Conservation (phyloP, 2,329 filamentous ascomycete species). For the Xylariaceae sp. region DNA sequence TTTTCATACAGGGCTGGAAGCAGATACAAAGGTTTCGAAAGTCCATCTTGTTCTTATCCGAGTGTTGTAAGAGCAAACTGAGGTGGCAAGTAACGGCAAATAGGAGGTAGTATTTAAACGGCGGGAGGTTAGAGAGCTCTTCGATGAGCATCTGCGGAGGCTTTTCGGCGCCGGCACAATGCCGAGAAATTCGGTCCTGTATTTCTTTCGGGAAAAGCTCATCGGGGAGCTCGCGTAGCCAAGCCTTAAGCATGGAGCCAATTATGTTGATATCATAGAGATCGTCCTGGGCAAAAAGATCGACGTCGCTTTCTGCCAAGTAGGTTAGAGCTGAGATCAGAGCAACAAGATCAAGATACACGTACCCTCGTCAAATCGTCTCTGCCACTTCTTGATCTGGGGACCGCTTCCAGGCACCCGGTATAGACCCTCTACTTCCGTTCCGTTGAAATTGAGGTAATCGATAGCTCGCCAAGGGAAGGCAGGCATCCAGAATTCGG, state of each 20-base stretch:
- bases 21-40: slow-evolving; percentile 94
- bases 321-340: slow-evolving; percentile 20
- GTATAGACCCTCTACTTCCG: slow-evolving; percentile 89
- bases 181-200: slow-evolving; percentile 73
- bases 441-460: slow-evolving; percentile 91
- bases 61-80: slow-evolving; percentile 82
- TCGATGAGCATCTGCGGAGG: slow-evolving; percentile 85
- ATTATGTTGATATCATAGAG: slow-evolving; percentile 96
- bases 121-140: slow-evolving; percentile 87
- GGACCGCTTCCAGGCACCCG: slow-evolving; percentile 85
- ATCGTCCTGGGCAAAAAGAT: slow-evolving; percentile 80
- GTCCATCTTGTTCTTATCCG: slow-evolving; percentile 97
- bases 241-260: slow-evolving; percentile 92
- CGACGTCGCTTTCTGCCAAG: slow-evolving; percentile 70
- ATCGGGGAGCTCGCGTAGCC: slow-evolving; percentile 90
- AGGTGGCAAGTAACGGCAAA: slow-evolving; percentile 97
- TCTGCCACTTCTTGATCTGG: slow-evolving; percentile 90
- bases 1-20: slow-evolving; percentile 95
- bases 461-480: slow-evolving; percentile 95
- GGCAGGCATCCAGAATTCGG: slow-evolving; percentile 97
- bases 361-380: slow-evolving; percentile 78
- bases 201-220: slow-evolving; percentile 83
- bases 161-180: slow-evolving; percentile 71
- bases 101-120: slow-evolving; percentile 95
- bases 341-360: slow-evolving; percentile 5